Evolutionary conservation across 1,284 basidiomycete genomes (phyloP), one percentile per base, ranked within the genome.

Genomic region (Papiliotrema fonsecae): DNA sequence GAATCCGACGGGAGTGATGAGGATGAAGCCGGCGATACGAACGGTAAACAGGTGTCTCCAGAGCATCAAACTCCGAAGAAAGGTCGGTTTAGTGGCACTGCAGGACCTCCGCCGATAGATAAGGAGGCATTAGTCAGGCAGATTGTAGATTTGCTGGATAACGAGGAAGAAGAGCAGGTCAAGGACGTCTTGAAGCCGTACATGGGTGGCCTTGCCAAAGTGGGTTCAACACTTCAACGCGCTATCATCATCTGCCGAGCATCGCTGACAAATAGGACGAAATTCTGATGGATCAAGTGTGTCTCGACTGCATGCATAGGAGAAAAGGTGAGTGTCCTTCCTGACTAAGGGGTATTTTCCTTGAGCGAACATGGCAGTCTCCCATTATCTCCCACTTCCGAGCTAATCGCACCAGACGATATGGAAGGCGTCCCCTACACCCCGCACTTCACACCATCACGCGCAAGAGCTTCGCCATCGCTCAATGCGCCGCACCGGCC

Each of bases 81-180:
- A 27, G 26, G n/a, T 18, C 25, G 40, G 21, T 10, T 19, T 9
- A 4, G 13, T n/a, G 16, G 31, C 21, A 49, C 35, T 36, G 43
- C n/a, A 25, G 24, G 14, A 25, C 14, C 11, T 14, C 31, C n/a
- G n/a, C 14, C 7, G 14, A 25, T 39, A 5, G 69, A 69, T 28
- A 65, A 60, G 44, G 72, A 74, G 37, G 74, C 77, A 32, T 73
- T 90, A 10, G 80, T 90, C 19, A 79, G 78, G 61, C 78, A 78
- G 61, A 83, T 91, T 13, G 85, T 87, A 25, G 74, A 76, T 4
- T 74, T 88, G 42, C 79, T 94, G 39, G 81, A 81, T 39, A 81
- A 84, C 50, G 90, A 94, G 70, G 82, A 85, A 52, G 89, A 92
- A 71, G 90, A 93, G 52, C 82, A 84, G 48, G 80, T 93, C 63